Base-by-base conservation (phyloP, 139 green algal species). In the Zygnema cylindricum region DNA sequence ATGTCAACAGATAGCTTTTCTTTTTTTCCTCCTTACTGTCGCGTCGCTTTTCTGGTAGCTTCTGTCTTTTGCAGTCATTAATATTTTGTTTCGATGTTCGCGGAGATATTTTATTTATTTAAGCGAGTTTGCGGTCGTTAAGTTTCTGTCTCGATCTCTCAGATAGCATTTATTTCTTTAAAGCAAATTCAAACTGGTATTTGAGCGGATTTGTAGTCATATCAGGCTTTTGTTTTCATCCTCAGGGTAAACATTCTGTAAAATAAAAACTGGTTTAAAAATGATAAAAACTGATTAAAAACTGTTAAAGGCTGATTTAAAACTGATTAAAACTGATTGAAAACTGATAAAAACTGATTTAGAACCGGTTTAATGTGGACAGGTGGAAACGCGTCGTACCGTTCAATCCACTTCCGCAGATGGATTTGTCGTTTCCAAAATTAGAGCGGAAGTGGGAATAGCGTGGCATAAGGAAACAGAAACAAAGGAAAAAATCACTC, bases 391-490 rank as follows among this genome's bases (percentile, higher is more conserved):
- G 49, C 43, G 49, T 33, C 1, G 23, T 33, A 63, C 77, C 33
- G 21, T 82, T 7, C 40, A 41, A 38, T 30, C 32, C 39, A 41
- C 33, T 23, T 23, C 55, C 22, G 22, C 33, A n/a, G 36, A 33
- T 1, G 35, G 36, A 23, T 30, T 7, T 1, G n/a, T 83, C 33
- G 55, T n/a, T n/a, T n/a, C 81, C 25, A 69, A 87, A 1, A 35
- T 87, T 25, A 41, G 35, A 36, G 42, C 33, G 21, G 55, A 32
- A 3, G 81, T 87, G 81, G 54, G 55, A 25, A 41, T 87, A 2
- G 33, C 81, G 36, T 87, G 81, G 81, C 81, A 87, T 22, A 87
- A 87, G 81, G 30, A 87, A 39, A 33, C 43, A 38, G 30, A n/a
- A 25, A 32, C 43, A 23, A 32, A 82, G 23, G 33, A 22, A 39